phyloP scores from a whole-genome alignment of 2,329 filamentous ascomycete genomes.

The Aspergillus sp. region DNA sequence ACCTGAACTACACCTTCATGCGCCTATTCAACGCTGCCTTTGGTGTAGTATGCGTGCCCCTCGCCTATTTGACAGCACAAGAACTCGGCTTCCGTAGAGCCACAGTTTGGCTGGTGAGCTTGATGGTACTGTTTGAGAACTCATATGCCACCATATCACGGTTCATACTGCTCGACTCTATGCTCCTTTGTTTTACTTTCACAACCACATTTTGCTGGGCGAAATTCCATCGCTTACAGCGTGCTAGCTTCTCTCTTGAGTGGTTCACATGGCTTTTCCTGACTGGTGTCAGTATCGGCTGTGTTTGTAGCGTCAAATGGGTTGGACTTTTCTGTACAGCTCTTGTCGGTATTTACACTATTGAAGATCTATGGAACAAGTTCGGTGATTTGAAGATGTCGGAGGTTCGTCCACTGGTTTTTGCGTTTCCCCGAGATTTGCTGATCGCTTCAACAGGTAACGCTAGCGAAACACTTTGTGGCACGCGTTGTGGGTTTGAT shows the following conservation, averaged over 20 bases:
- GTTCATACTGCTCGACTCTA: conserved; percentile 97
- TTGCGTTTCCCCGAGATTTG: conserved; percentile 9
- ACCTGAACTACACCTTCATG: conserved; percentile 98
- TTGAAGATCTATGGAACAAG: conserved; percentile 97
- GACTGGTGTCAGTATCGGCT: conserved; percentile 93
- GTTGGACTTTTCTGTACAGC: conserved; percentile 95
- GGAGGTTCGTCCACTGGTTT: conserved; percentile 54
- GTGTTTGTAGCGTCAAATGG: conserved; percentile 97
- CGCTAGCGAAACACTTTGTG: conserved; percentile 73
- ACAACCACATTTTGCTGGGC: conserved; percentile 96
- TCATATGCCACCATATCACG: conserved; percentile 98
- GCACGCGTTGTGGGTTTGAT: conserved; percentile 86
- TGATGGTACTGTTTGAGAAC: conserved; percentile 99
- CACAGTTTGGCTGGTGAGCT: conserved; percentile 88
- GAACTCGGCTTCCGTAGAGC: conserved; percentile 84
- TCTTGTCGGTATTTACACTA: conserved; percentile 90
- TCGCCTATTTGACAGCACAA: conserved; percentile 93
- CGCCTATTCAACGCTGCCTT: conserved; percentile 95
- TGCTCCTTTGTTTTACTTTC: conserved; percentile 98
- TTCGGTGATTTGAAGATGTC: conserved; percentile 94
- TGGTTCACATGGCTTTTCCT: conserved; percentile 96
- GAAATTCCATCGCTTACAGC: conserved; percentile 87
- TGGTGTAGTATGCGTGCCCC: conserved; percentile 84
- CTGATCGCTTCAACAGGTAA: conserved; percentile 48
- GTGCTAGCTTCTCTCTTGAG: conserved; percentile 81